Conservation (phyloP, 2,329 filamentous ascomycete genomes). For the Pestalotiopsis sp. region DNA sequence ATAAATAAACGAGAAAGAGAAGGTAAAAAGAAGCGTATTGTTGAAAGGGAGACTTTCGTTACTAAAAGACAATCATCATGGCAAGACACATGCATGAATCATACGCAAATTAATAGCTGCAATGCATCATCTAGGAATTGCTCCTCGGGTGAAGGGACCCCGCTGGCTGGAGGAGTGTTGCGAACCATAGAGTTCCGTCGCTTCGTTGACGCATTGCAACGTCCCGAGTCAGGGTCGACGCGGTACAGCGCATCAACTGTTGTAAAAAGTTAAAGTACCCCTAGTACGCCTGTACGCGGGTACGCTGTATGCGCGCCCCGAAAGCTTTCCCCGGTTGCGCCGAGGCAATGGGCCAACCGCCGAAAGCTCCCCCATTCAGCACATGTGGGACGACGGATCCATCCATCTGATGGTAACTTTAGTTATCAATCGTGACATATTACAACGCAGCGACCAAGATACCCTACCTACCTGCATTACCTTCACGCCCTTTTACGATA, state of each 20-base stretch:
- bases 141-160: not conserved
- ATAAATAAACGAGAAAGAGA: too few species aligned
- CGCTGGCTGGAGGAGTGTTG: not conserved
- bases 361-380: not conserved
- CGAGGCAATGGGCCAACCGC: conserved; percentile 4
- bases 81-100: not conserved
- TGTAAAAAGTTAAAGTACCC: not conserved
- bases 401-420: conserved; percentile 4
- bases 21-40: too few species aligned
- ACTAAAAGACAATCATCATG: not conserved
- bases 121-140: not conserved
- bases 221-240: not conserved
- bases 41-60: too few species aligned
- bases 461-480: not conserved
- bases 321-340: conserved; percentile 4
- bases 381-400: not conserved
- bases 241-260: not conserved
- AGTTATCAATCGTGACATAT: conserved; percentile 1
- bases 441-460: not conserved
- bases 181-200: not conserved
- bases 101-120: not conserved
- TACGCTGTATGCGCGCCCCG: not conserved
- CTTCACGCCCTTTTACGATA: not conserved
- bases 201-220: not conserved
- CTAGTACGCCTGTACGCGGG: not conserved